phyloP scores from a whole-genome alignment of 1,284 basidiomycete genomes.

The Rhodotorula sp. region DNA sequence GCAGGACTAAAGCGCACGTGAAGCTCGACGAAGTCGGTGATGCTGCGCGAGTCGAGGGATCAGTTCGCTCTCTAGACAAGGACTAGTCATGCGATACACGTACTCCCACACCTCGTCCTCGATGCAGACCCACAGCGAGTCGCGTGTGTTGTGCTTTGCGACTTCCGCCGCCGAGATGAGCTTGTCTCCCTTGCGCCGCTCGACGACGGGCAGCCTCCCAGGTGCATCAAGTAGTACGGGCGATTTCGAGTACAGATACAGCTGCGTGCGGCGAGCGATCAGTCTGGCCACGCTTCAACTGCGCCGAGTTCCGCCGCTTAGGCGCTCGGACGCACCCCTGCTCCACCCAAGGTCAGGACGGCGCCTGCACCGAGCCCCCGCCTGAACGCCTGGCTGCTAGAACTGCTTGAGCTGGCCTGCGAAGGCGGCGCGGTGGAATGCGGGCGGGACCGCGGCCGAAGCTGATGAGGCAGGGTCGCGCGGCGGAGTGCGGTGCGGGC shows the following conservation, averaged over 20 bases:
- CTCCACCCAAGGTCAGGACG: neutral
- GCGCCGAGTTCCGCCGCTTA: no score
- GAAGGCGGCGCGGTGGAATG: neutral
- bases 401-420: neutral
- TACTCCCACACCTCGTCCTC: conserved; percentile 69
- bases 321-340: neutral
- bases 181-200: neutral
- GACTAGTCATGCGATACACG: neutral
- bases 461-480: neutral
- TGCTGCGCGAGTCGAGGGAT: conserved; percentile 10
- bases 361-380: neutral
- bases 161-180: conserved; percentile 52
- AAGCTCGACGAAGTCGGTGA: conserved; percentile 26
- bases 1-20: conserved; percentile 12
- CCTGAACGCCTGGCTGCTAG: neutral
- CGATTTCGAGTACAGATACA: neutral
- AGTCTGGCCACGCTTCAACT: neutral
- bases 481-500: neutral
- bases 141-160: conserved; percentile 57
- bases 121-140: conserved; percentile 82
- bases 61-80: neutral
- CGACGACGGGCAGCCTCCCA: neutral
- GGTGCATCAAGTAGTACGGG: conserved; percentile 10
- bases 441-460: neutral
- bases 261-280: neutral